These are phyloP conservation scores for Thalassiosira hispida DNA, from an alignment of 352 stramenopile species.

Conservation along the genomic window DNA sequence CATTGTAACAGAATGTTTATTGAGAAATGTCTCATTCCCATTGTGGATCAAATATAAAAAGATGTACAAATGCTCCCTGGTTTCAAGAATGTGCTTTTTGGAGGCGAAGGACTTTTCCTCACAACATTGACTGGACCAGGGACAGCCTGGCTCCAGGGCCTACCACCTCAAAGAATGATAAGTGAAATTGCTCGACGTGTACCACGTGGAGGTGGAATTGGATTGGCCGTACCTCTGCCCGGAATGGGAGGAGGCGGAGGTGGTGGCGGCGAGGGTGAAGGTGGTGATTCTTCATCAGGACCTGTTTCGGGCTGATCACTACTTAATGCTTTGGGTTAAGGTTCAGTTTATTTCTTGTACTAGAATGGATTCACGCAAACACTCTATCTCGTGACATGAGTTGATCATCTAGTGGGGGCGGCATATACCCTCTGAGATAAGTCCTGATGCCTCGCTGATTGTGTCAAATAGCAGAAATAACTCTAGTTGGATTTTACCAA, in stretches of 20 bases:
- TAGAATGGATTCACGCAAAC: no score
- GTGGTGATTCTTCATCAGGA: conserved; percentile 24
- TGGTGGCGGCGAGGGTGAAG: conserved; percentile 55
- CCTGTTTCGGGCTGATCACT: conserved; percentile 8
- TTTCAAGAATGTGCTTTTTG: conserved; percentile 94
- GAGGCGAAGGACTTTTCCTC: conserved; percentile 92
- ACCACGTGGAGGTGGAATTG: conserved; percentile 83
- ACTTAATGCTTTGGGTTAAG: background rate
- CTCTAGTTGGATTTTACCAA: no score
- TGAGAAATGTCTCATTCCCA: background rate
- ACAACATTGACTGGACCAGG: conserved; percentile 92
- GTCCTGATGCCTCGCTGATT: no score
- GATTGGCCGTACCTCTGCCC: conserved; percentile 90
- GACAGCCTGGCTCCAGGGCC: conserved; percentile 90
- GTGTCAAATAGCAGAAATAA: no score
- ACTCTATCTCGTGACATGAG: no score
- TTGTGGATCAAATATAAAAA: conserved; percentile 34
- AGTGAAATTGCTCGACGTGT: conserved; percentile 90
- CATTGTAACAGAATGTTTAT: background rate
- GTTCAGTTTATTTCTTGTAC: background rate
- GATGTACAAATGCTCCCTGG: conserved; percentile 91
- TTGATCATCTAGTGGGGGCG: no score
- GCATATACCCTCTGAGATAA: no score
- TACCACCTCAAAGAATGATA: conserved; percentile 92
- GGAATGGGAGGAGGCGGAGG: conserved; percentile 72